phyloP scores from a whole-genome alignment of 768 basidiomycete genomes.

The Rhizopogon salebrosus region DNA sequence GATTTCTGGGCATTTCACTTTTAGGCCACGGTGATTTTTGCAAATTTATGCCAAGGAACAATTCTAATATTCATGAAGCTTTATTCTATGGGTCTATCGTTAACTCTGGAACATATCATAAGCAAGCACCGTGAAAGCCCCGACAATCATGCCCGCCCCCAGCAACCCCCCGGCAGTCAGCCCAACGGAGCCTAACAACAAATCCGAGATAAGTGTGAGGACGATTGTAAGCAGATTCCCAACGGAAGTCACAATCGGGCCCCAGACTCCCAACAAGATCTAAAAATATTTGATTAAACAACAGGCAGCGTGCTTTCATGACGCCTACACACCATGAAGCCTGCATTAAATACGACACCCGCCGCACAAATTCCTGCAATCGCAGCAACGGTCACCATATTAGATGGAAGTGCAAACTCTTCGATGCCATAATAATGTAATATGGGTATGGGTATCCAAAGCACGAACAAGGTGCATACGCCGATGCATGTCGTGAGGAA shows the following conservation, averaged over 20 bases:
- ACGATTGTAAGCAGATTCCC: conserved; percentile 95
- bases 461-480: conserved; percentile 58
- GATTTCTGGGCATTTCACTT: neutral
- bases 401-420: conserved; percentile 58
- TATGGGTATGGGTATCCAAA: conserved; percentile 79
- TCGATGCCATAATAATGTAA: conserved; percentile 66
- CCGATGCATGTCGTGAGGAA: conserved; percentile 79
- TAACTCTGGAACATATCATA: conserved; percentile 56
- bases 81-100: neutral
- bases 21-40: neutral
- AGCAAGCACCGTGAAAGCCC: conserved; percentile 77
- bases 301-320: neutral
- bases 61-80: neutral
- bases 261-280: conserved; percentile 82
- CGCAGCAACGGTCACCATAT: conserved; percentile 36
- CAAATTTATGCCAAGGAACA: neutral
- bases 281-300: conserved; percentile 21
- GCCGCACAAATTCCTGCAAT: conserved; percentile 65
- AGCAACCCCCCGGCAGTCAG: conserved; percentile 68
- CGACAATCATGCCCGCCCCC: conserved; percentile 75
- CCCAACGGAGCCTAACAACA: conserved; percentile 60
- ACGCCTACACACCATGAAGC: conserved; percentile 72
- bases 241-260: conserved; percentile 82
- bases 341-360: conserved; percentile 80
- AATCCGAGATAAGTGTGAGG: conserved; percentile 76